These are phyloP conservation scores for Candida coquimbonensis DNA, from an alignment of 805 yeast species.

Conservation along the genomic window DNA sequence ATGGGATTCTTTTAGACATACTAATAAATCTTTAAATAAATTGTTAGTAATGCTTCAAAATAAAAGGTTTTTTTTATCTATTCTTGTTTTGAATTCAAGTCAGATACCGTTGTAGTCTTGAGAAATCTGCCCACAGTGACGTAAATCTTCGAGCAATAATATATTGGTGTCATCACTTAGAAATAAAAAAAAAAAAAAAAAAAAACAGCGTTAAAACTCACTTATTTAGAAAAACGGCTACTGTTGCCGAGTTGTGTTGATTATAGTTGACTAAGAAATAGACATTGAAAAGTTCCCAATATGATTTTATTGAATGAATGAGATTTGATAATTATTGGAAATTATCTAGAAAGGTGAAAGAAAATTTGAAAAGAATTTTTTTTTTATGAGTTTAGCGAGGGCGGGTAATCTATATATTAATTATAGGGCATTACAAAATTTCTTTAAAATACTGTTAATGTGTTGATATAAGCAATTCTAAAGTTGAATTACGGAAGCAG, in stretches of 20 bases:
- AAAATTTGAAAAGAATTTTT: no score
- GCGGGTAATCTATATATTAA: no score
- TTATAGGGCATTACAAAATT: no score
- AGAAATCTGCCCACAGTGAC: slow-evolving; percentile 66
- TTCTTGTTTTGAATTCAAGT: slow-evolving; percentile 17
- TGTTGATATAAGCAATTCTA: no score
- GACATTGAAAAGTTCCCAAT: slow-evolving; percentile 1
- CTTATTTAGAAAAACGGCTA: not conserved
- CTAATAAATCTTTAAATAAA: not conserved
- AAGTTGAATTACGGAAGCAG: no score
- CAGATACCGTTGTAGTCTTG: slow-evolving; percentile 99
- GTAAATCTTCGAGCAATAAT: slow-evolving; percentile 38
- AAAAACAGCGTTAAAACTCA: not conserved
- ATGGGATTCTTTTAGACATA: slow-evolving; percentile 29
- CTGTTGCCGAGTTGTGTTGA: not conserved
- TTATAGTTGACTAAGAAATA: not conserved
- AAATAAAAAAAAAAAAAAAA: not conserved
- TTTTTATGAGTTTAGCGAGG: no score
- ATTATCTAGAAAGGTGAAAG: no score
- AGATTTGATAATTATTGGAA: not conserved
- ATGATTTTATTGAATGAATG: not conserved
- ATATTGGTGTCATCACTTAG: slow-evolving; percentile 24
- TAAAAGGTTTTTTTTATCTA: not conserved
- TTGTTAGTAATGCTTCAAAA: not conserved
- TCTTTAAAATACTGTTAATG: no score